A percentile compares a stretch with the other conserved stretches of the same genome.
phyloP scores from a whole-genome alignment of 371 early-diverging fungal species.

The Mucor piriformis region DNA sequence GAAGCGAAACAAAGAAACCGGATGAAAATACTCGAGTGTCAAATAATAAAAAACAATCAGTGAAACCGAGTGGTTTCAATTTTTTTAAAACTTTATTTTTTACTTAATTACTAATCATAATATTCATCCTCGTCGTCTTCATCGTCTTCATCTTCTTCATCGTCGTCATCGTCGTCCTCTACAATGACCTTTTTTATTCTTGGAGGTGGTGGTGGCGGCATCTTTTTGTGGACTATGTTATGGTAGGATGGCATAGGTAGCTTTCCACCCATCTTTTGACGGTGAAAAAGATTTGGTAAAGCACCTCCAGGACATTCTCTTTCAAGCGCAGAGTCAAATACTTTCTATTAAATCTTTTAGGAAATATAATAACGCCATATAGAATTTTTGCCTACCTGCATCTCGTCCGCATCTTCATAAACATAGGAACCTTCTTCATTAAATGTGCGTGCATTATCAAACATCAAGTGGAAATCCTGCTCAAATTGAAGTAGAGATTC shows the following conservation, averaged over 20 bases:
- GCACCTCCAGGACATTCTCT: conserved; percentile 16
- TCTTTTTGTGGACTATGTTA: too few species aligned
- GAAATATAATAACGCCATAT: neutral
- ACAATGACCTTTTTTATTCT: too few species aligned
- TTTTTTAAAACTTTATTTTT: too few species aligned
- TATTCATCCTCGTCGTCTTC: too few species aligned
- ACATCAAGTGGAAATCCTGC: conserved; percentile 74
- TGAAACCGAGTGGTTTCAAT: neutral
- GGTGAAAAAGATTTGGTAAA: conserved; percentile 2
- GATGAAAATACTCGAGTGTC: neutral
- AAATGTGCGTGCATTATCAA: conserved; percentile 78
- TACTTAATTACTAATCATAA: too few species aligned
- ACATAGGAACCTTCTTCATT: conserved; percentile 82
- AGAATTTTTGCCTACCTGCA: conserved; percentile 31
- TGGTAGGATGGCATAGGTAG: neutral
- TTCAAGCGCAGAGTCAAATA: conserved; percentile 15
- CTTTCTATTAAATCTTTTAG: conserved; percentile 3
- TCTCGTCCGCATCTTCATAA: conserved; percentile 74
- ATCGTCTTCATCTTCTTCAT: too few species aligned
- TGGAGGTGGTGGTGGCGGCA: too few species aligned
- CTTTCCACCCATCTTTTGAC: neutral
- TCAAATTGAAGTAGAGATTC: conserved; percentile 54
- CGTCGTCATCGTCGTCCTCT: too few species aligned
- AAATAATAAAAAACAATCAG: neutral
- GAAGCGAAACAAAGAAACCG: neutral